phyloP scores from a whole-genome alignment of 1,284 basidiomycete species.

The Ustilago esculenta region DNA sequence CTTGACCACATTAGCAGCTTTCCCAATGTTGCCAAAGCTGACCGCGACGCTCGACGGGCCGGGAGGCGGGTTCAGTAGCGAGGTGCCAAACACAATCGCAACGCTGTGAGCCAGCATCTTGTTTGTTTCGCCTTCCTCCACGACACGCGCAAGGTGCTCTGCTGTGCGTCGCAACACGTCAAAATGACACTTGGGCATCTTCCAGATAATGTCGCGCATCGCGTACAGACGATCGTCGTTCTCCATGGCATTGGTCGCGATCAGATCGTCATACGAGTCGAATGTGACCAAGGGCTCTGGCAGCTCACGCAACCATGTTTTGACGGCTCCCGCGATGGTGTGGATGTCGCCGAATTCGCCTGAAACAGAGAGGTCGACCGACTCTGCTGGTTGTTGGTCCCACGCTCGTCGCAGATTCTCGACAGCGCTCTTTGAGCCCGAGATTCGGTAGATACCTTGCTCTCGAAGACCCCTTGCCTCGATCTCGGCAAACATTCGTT shows the following conservation, averaged over 20 bases:
- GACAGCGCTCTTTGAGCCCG: slow-evolving; percentile 61
- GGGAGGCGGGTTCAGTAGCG: slow-evolving; percentile 63
- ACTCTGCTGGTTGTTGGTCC: slow-evolving; percentile 49
- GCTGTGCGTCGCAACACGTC: slow-evolving; percentile 57
- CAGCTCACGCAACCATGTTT: slow-evolving; percentile 65
- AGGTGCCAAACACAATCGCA: slow-evolving; percentile 65
- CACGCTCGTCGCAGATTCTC: slow-evolving; percentile 54
- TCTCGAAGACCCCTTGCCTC: slow-evolving; percentile 63
- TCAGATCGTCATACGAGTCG: slow-evolving; percentile 58
- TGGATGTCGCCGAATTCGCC: slow-evolving; percentile 64
- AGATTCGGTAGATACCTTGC: slow-evolving; percentile 66
- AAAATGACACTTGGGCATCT: slow-evolving; percentile 62
- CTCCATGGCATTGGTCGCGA: slow-evolving; percentile 62
- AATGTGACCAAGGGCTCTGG: slow-evolving; percentile 65
- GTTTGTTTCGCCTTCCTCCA: slow-evolving; percentile 58
- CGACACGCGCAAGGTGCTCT: slow-evolving; percentile 60
- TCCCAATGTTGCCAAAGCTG: slow-evolving; percentile 61
- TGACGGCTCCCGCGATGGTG: slow-evolving; percentile 62
- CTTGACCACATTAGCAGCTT: slow-evolving; percentile 65
- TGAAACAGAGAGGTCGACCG: slow-evolving; percentile 46
- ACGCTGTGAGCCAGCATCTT: slow-evolving; percentile 66
- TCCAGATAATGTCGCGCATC: slow-evolving; percentile 61
- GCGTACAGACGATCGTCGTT: slow-evolving; percentile 60
- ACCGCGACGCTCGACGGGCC: slow-evolving; percentile 51
- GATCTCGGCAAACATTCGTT: slow-evolving; percentile 64